Evolutionary conservation across 2,329 filamentous ascomycete genomes (phyloP), one percentile per base, ranked within the genome.

Genomic region (Gremmenia infestans): DNA sequence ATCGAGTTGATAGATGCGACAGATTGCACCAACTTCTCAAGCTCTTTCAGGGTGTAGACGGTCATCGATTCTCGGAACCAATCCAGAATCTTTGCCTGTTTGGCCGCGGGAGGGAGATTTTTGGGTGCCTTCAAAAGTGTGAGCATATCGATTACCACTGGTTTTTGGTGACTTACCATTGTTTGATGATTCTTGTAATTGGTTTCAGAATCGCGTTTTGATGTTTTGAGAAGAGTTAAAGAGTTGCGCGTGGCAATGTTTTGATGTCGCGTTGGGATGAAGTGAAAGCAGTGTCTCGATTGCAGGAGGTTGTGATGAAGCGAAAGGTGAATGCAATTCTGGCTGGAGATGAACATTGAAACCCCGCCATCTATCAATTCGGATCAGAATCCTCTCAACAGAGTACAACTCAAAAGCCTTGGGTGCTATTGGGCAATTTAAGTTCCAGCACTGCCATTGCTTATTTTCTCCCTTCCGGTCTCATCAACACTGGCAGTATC

Each of bases 11-110:
- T 83, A 9, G 81, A 81, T 5, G 81, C 82, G 47, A 86, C 77
- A 1, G 77, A 73, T 2, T 82, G 83, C 25, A 88, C 73, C 7
- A 73, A 73, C 69, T 87, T 87, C 69, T 88, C 85, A 9, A 88
- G 78, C 56, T 88, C 85, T 67, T 86, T 87, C 70, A 88, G 75
- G 52, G 78, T 83, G 71, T 86, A 82, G 17, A 83, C 84, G 39
- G 79, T 80, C 55, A 80, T 76, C 4, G 82, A 81, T 57, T 77
- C 76, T 64, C 80, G 81, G 59, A 88, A 78, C 74, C 82, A 83
- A 15, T 76, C 71, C 58, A 85, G 73, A 59, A 86, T 82, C 39
- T 79, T 74, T 28, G 76, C 72, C 62, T 81, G 76, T 69, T 86
- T 87, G 40, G 78, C 78, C 12, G 76, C 73, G 55, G 82, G 81